A percentile compares a stretch with the other conserved stretches of the same genome.
Evolutionary conservation across 2,329 filamentous ascomycete genomes (phyloP).

Genomic region (Aspergillus oerlinghausenensis): DNA sequence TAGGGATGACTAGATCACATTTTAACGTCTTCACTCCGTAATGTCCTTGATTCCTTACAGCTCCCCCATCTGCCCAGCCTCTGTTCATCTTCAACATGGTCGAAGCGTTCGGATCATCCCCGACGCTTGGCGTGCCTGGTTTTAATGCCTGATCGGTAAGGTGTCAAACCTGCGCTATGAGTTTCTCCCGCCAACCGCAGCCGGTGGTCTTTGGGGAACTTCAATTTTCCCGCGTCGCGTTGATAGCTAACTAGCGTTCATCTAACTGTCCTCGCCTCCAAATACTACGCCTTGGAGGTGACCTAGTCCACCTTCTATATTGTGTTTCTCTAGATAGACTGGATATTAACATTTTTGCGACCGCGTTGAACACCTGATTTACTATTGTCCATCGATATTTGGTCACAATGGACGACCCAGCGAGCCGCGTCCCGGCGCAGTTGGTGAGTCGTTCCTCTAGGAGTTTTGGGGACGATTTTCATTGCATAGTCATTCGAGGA

Average conservation of each 20-base stretch:
- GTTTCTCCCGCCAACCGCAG: slow-evolving; percentile 11
- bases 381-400: slow-evolving; percentile 13
- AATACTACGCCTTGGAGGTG: not conserved
- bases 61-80: not conserved
- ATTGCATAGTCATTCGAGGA: not conserved
- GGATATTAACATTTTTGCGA: slow-evolving; percentile 4
- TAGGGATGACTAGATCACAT: not conserved
- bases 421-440: slow-evolving; percentile 41
- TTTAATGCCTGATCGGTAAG: slow-evolving; percentile 16
- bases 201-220: slow-evolving; percentile 14
- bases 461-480: slow-evolving; percentile 4
- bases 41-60: not conserved
- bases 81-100: not conserved
- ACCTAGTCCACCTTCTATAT: not conserved
- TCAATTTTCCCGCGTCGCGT: slow-evolving; percentile 38
- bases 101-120: not conserved
- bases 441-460: slow-evolving; percentile 34
- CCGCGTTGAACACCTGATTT: slow-evolving; percentile 7
- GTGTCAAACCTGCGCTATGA: slow-evolving; percentile 15
- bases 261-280: not conserved
- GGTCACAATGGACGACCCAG: slow-evolving; percentile 44
- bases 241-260: slow-evolving; percentile 1
- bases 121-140: slow-evolving; percentile 5
- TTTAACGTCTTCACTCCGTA: not conserved
- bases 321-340: not conserved